Percentiles rank a stretch among this genome's conserved stretches.
Evolutionary conservation across 2,329 filamentous ascomycete genomes (phyloP).

Genomic region (Aspergillus intermedius): DNA sequence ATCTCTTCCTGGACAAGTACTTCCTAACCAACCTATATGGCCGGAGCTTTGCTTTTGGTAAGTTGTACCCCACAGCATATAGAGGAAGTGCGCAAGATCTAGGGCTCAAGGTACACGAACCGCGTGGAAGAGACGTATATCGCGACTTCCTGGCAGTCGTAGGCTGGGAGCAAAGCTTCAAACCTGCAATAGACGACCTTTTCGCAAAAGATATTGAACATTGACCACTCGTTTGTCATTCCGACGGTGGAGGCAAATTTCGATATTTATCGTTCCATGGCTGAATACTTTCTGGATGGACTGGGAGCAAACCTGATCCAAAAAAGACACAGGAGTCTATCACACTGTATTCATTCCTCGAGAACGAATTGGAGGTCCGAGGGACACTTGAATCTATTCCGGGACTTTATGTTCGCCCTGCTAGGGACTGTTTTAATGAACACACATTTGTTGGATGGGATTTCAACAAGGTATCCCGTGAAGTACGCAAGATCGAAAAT

Average conservation of each 20-base stretch:
- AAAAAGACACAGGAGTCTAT: not conserved
- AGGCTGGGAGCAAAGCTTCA: not conserved
- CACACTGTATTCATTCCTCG: not conserved
- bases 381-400: not conserved
- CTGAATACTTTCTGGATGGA: not conserved
- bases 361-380: not conserved
- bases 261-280: not conserved
- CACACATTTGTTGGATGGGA: not conserved
- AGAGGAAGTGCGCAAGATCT: not conserved
- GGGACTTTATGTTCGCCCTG: not conserved
- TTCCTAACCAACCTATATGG: too few species aligned
- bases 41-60: too few species aligned
- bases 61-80: too few species aligned
- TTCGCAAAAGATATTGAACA: not conserved
- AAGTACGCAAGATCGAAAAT: not conserved
- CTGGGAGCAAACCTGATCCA: not conserved
- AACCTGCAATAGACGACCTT: not conserved
- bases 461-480: not conserved
- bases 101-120: not conserved
- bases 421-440: not conserved
- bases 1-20: not conserved
- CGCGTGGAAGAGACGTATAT: not conserved
- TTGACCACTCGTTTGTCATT: not conserved
- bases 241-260: not conserved
- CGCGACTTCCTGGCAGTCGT: not conserved